These are phyloP conservation scores for Paecilomyces niveus DNA, from an alignment of 2,329 filamentous ascomycete genomes.

Conservation along the genomic window DNA sequence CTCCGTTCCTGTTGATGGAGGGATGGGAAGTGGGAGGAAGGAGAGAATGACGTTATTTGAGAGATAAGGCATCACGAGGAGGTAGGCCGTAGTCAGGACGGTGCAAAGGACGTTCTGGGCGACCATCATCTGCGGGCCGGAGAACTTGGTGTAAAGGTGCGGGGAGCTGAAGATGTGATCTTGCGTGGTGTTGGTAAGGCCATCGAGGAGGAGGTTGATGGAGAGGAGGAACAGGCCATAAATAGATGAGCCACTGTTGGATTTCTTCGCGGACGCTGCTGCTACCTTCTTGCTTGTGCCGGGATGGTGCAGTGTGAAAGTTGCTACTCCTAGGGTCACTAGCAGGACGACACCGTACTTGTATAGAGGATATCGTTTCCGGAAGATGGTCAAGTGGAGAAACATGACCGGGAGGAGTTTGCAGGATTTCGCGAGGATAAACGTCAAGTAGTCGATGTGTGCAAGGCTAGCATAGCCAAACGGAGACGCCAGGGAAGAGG, in stretches of 20 bases:
- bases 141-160: constrained; percentile 64
- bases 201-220: constrained; percentile 91
- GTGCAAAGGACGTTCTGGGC: constrained; percentile 89
- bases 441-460: constrained; percentile 97
- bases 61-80: constrained; percentile 73
- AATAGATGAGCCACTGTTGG: constrained; percentile 57
- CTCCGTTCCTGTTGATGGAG: constrained; percentile 60
- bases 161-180: constrained; percentile 77
- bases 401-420: constrained; percentile 99
- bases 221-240: constrained; percentile 71
- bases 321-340: constrained; percentile 85
- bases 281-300: constrained; percentile 53
- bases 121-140: constrained; percentile 98
- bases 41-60: constrained; percentile 57
- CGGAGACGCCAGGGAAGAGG: constrained; percentile 81
- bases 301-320: constrained; percentile 83
- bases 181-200: constrained; percentile 92
- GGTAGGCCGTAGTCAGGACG: constrained; percentile 65
- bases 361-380: constrained; percentile 81
- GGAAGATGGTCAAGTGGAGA: constrained; percentile 86
- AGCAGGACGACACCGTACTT: constrained; percentile 91
- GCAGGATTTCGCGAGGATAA: constrained; percentile 94
- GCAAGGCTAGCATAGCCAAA: constrained; percentile 90
- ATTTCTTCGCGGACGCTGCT: constrained; percentile 29
- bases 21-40: constrained; percentile 57